Conservation (phyloP, 75 land plant species). For the Cupressus sempervirens region DNA sequence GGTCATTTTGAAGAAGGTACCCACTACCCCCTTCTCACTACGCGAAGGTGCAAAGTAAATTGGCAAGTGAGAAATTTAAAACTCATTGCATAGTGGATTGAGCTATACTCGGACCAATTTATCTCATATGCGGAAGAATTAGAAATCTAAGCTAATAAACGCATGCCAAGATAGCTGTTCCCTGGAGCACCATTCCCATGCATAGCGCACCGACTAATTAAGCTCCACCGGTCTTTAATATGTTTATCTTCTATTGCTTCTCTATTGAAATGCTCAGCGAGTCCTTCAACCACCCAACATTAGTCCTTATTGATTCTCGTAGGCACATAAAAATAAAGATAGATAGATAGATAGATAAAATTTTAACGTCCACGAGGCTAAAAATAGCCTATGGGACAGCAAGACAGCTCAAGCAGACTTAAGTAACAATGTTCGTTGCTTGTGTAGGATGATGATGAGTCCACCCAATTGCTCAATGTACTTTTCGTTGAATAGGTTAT, state of each 20-base stretch:
- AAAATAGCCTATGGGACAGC: no score
- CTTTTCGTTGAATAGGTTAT: no score
- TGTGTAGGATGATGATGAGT: no score
- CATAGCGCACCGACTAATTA: not conserved
- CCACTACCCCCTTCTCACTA: not conserved
- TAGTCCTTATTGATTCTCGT: no score
- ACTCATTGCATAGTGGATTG: not conserved
- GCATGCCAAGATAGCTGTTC: not conserved
- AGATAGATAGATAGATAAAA: no score
- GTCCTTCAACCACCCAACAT: no score
- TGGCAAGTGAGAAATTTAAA: not conserved
- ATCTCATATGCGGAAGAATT: not conserved
- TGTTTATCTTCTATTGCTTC: not conserved
- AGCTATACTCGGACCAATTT: not conserved
- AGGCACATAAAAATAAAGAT: no score
- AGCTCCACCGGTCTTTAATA: not conserved
- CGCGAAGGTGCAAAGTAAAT: not conserved
- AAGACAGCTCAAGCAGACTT: no score
- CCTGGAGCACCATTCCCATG: not conserved
- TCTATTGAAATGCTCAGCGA: not conserved
- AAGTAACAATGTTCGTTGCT: no score
- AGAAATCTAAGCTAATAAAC: not conserved
- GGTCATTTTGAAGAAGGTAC: conserved; percentile 88
- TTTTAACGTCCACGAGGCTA: no score
- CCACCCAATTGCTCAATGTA: no score